A percentile compares a stretch with the other conserved stretches of the same genome.
Conservation (phyloP, 805 yeast species). For the Yarrowia sp. region DNA sequence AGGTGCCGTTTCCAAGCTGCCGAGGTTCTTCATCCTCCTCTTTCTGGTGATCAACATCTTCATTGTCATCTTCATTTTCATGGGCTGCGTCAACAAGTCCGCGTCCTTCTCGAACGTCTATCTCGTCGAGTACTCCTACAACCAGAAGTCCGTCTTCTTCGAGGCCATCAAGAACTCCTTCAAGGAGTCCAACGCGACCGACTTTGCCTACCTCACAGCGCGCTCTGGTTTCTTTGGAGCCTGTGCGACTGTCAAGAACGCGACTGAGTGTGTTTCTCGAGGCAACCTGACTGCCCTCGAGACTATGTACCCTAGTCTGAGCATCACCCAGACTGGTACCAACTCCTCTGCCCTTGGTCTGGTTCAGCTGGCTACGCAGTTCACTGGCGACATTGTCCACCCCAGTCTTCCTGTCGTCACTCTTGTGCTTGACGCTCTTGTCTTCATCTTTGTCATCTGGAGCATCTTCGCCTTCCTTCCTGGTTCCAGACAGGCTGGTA, state of each 20-base stretch:
- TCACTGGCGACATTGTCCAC: slow-evolving; percentile 6
- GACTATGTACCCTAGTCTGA: neutral
- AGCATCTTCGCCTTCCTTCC: neutral
- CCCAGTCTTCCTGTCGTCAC: slow-evolving; percentile 6
- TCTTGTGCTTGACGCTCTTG: neutral
- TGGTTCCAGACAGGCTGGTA: neutral
- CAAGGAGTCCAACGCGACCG: neutral
- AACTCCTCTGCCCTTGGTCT: neutral
- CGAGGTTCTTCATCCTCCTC: slow-evolving; percentile 4
- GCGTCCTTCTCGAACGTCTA: slow-evolving; percentile 1
- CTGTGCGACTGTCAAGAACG: neutral
- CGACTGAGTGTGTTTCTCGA: slow-evolving; percentile 2
- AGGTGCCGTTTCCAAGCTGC: slow-evolving; percentile 1
- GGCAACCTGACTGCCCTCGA: slow-evolving; percentile 6
- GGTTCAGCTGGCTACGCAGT: slow-evolving; percentile 12
- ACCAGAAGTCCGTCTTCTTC: slow-evolving; percentile 7
- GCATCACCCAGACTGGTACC: neutral
- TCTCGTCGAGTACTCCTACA: slow-evolving; percentile 12
- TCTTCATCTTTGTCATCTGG: neutral
- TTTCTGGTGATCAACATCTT: slow-evolving; percentile 12
- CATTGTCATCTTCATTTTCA: neutral
- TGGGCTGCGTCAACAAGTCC: neutral
- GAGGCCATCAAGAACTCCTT: slow-evolving; percentile 1
- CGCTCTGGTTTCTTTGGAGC: neutral
- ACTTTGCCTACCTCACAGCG: neutral